Percentiles rank a stretch among this genome's conserved stretches.
These are phyloP conservation scores for Xylaria sp. DNA, from an alignment of 2,329 filamentous ascomycete genomes.

Conservation along the genomic window DNA sequence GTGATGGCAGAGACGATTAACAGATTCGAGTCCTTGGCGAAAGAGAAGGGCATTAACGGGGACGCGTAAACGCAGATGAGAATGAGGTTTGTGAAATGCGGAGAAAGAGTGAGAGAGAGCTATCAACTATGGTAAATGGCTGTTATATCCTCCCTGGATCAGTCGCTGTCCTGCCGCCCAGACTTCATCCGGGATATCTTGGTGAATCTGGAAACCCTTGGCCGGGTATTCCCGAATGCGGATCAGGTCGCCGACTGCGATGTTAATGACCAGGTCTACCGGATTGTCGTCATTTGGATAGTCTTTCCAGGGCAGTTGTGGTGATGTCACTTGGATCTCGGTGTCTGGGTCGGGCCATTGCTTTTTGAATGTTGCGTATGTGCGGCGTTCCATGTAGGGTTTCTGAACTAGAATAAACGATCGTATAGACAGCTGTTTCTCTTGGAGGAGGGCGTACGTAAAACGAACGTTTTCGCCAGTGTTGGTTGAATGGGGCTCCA, in stretches of 20 bases:
- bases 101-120: not conserved
- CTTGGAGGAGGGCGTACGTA: conserved; percentile 45
- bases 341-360: conserved; percentile 49
- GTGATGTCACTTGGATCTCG: conserved; percentile 49
- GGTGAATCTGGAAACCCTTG: conserved; percentile 50
- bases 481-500: conserved; percentile 50
- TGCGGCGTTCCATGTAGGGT: conserved; percentile 55
- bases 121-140: conserved; percentile 44
- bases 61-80: not conserved
- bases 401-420: conserved; percentile 54
- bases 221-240: conserved; percentile 51
- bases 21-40: conserved; percentile 28
- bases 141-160: conserved; percentile 46
- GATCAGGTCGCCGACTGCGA: conserved; percentile 53
- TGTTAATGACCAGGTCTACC: conserved; percentile 48
- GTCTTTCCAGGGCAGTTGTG: conserved; percentile 45
- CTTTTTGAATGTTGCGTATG: conserved; percentile 52
- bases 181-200: conserved; percentile 49
- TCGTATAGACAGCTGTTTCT: conserved; percentile 34
- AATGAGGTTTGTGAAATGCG: not conserved
- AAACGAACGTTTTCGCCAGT: conserved; percentile 56
- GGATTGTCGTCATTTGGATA: conserved; percentile 52
- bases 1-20: conserved; percentile 40
- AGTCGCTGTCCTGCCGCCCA: conserved; percentile 50
- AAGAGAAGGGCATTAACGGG: not conserved